Base-by-base conservation (phyloP, 2,329 filamentous ascomycete genomes). In the Talaromyces rugulosus region DNA sequence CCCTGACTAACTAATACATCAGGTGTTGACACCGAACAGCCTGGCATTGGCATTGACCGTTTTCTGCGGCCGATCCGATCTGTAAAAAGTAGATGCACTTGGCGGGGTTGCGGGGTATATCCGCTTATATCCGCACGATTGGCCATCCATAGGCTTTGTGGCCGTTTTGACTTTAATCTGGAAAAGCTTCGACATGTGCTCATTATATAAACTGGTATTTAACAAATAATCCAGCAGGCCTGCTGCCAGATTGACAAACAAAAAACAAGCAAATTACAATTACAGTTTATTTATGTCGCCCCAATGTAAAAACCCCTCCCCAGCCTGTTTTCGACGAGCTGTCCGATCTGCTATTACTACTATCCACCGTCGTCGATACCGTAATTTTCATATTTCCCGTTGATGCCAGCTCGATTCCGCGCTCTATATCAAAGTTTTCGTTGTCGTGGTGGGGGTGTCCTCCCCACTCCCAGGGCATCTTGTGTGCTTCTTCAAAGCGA, bases 261-360 rank as follows among this genome's bases (percentile, higher is more conserved):
- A 16, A 18, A 27, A 47, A 27, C 18, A 27, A 47, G 18, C 4
- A 12, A 18, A 8, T 11, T 27, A 27, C 18, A 27, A 27, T 11
- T 23, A 47, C 40, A 42, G 11, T 47, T 11, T 30, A 50, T 51
- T 12, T 52, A 44, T 36, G 31, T 16, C 60, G 56, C 14, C 62
- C 56, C 51, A 64, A 64, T 54, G 56, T 57, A 61, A 64, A 62
- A 30, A 62, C 12, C 8, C 54, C 54, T 5, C 62, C 44, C 62
- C 62, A 62, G 12, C 50, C 50, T 14, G 23, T 59, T 36, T 30
- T 56, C 52, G 54, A 56, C 31, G 33, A 27, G 8, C n/a, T 56
- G 16, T 23, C 28, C 16, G 52, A 47, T 31, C 52, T 27, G 30
- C 52, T 27, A 42, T 4, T 36, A 51, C 34, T 44, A 44, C 47